These are phyloP conservation scores for Cryptomeria japonica DNA, from an alignment of 75 land plant species.

Conservation along the genomic window DNA sequence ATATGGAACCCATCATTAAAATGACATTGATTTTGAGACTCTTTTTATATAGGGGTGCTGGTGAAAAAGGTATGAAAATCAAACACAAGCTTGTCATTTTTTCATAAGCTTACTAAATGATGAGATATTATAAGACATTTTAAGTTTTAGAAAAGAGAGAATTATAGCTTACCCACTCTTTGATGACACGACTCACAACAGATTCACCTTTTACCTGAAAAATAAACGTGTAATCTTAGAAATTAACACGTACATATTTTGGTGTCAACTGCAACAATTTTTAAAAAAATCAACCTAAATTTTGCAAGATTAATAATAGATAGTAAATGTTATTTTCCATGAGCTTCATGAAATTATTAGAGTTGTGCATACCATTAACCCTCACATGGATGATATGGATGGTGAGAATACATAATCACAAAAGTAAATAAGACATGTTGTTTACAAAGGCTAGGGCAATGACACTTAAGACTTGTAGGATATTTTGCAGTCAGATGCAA, in stretches of 20 bases:
- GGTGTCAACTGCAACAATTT: neutral
- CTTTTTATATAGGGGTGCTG: neutral
- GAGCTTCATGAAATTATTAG: neutral
- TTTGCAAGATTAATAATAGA: neutral
- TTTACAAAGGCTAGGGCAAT: no score
- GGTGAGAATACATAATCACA: no score
- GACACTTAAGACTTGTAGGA: no score
- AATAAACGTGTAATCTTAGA: neutral
- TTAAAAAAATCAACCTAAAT: neutral
- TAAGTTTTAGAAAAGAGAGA: neutral
- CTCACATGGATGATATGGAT: no score
- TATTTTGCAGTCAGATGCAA: no score
- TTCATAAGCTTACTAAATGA: neutral
- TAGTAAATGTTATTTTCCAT: neutral
- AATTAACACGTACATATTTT: neutral
- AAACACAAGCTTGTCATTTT: neutral
- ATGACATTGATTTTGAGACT: neutral
- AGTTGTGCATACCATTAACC: no score
- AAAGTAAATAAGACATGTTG: no score
- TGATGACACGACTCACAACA: slow-evolving; percentile 31
- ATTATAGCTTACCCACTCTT: slow-evolving; percentile 47
- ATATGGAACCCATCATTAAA: neutral
- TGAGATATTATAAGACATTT: neutral
- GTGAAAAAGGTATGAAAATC: neutral
- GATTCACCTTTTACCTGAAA: slow-evolving; percentile 39